These are phyloP conservation scores for Vicia faba DNA, from an alignment of 306 rosid genomes.

Conservation along the genomic window DNA sequence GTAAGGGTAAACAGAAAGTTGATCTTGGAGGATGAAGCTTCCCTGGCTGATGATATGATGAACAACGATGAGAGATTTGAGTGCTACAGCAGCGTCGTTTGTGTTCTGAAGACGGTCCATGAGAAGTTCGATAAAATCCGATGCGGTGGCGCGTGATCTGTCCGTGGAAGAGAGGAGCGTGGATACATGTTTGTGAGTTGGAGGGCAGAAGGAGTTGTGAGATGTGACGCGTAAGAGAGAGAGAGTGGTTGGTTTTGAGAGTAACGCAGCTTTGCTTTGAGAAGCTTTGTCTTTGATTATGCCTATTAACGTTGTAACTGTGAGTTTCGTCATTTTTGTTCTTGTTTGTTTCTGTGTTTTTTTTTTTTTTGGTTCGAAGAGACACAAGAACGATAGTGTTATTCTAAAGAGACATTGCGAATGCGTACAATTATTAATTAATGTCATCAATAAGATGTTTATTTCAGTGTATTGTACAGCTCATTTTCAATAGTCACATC, in stretches of 20 bases:
- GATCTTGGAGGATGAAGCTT: constrained; percentile 83
- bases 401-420: not conserved
- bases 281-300: constrained; percentile 85
- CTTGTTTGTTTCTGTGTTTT: no score
- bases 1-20: constrained; percentile 72
- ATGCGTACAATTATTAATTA: no score
- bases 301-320: constrained; percentile 49
- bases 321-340: constrained; percentile 36
- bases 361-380: not conserved
- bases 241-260: constrained; percentile 50
- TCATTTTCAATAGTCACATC: not conserved
- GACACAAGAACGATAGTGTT: not conserved
- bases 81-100: constrained; percentile 76
- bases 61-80: constrained; percentile 79
- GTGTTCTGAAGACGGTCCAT: constrained; percentile 86
- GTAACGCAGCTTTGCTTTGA: constrained; percentile 71
- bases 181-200: constrained; percentile 53
- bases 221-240: constrained; percentile 77
- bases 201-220: constrained; percentile 66
- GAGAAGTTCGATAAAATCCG: constrained; percentile 61
- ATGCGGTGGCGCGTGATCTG: constrained; percentile 80
- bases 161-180: constrained; percentile 64
- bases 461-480: not conserved
- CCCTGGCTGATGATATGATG: constrained; percentile 68
- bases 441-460: no score